Percentiles rank a stretch among this genome's conserved stretches.
phyloP scores from a whole-genome alignment of 768 basidiomycete genomes.

The Leccinum olivaceopallidum region DNA sequence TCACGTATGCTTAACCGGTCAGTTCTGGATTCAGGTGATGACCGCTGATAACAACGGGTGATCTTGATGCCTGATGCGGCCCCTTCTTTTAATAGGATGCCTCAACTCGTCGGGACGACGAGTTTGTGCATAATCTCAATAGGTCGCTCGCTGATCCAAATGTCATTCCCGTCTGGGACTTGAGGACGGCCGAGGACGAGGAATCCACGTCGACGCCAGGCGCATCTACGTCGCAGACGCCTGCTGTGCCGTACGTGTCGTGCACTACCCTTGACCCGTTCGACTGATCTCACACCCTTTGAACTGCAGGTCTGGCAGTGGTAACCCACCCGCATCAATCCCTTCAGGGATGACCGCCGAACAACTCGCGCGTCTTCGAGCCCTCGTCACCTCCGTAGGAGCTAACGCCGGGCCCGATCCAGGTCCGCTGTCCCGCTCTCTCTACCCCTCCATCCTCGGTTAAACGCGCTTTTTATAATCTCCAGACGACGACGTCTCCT shows the following conservation, averaged over 20 bases:
- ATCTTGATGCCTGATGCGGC: background rate
- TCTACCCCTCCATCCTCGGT: background rate
- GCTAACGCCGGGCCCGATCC: constrained; percentile 27
- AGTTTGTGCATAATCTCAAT: constrained; percentile 74
- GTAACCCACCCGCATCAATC: constrained; percentile 6
- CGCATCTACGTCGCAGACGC: constrained; percentile 35
- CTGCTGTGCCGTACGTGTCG: constrained; percentile 30
- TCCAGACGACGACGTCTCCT: constrained; percentile 51
- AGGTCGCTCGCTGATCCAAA: constrained; percentile 67
- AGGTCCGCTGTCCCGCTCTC: constrained; percentile 12
- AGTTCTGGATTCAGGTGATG: constrained; percentile 89
- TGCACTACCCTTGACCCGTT: background rate
- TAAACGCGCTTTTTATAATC: constrained; percentile 7
- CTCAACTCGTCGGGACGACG: constrained; percentile 63
- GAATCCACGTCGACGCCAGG: constrained; percentile 46
- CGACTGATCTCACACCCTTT: background rate
- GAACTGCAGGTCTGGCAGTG: constrained; percentile 11
- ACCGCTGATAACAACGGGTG: background rate
- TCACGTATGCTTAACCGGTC: background rate
- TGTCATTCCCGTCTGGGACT: constrained; percentile 59
- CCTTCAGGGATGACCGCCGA: constrained; percentile 48
- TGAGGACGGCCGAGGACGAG: constrained; percentile 38
- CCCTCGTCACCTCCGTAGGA: constrained; percentile 50
- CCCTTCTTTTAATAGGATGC: constrained; percentile 50
- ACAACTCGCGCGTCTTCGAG: constrained; percentile 62